A percentile compares a stretch with the other conserved stretches of the same genome.
Conservation (phyloP, 148 eudicot genomes). For the Amaranthus cruentus region DNA sequence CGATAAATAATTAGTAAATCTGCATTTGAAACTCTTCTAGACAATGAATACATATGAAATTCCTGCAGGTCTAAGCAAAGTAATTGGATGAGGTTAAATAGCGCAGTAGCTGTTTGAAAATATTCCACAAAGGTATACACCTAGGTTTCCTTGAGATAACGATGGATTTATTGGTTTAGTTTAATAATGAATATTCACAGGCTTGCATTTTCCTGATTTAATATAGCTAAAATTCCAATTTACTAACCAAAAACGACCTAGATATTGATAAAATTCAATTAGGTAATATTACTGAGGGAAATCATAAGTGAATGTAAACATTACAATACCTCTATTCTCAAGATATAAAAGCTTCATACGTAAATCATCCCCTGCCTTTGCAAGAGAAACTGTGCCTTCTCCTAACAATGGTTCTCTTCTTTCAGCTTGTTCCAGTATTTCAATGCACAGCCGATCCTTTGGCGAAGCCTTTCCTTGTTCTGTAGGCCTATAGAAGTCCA, state of each 20-base stretch:
- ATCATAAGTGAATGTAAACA: background rate
- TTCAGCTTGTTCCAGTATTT: constrained; percentile 86
- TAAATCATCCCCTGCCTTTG: constrained; percentile 75
- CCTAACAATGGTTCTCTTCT: constrained; percentile 71
- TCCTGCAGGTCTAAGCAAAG: background rate
- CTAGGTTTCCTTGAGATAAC: background rate
- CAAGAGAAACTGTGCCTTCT: constrained; percentile 75
- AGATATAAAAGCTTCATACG: constrained; percentile 71
- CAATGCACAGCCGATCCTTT: constrained; percentile 85
- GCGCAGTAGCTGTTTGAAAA: background rate
- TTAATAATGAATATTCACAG: background rate
- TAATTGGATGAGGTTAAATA: background rate
- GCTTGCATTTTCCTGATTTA: background rate
- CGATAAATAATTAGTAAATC: too few relatives aligned
- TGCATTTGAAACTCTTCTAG: background rate
- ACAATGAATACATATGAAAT: background rate
- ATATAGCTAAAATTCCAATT: background rate
- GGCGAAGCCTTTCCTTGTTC: constrained; percentile 65
- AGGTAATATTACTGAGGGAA: background rate
- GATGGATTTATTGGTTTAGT: background rate
- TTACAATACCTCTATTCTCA: constrained; percentile 75
- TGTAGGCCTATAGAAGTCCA: constrained; percentile 38
- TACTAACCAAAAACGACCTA: background rate
- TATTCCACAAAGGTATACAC: background rate
- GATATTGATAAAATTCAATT: background rate